phyloP scores from a whole-genome alignment of 2,329 filamentous ascomycete genomes.

The Pseudogymnoascus sp. region DNA sequence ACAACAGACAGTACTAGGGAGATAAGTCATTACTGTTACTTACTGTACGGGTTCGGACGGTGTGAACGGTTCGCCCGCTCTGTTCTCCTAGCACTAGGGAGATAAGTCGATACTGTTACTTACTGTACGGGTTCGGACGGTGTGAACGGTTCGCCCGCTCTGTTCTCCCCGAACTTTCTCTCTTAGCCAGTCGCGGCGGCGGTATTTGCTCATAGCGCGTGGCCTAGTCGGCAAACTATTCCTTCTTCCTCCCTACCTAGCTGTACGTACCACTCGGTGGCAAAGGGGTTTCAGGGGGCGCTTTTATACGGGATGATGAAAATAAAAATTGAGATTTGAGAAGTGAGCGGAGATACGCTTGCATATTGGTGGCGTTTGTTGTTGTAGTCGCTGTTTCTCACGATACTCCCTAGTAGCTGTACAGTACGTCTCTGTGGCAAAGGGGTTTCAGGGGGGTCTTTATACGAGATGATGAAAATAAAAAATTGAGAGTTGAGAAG shows the following conservation, averaged over 20 bases:
- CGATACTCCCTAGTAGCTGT: no score
- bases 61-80: neutral
- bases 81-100: no score
- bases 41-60: neutral
- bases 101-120: no score
- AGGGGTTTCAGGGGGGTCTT: neutral
- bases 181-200: no score
- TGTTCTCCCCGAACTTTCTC: no score
- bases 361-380: neutral
- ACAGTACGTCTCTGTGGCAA: neutral
- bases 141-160: neutral
- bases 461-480: neutral
- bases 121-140: neutral
- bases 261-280: neutral
- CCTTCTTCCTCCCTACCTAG: neutral
- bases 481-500: neutral
- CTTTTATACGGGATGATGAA: neutral
- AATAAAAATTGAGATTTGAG: neutral
- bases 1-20: no score
- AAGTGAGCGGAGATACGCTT: neutral
- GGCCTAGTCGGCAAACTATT: neutral
- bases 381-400: neutral
- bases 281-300: neutral
- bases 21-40: no score
- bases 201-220: neutral